A percentile compares a stretch with the other conserved stretches of the same genome.
Conservation (phyloP, 129 eudicot genomes). For the Artemisia tridentata region DNA sequence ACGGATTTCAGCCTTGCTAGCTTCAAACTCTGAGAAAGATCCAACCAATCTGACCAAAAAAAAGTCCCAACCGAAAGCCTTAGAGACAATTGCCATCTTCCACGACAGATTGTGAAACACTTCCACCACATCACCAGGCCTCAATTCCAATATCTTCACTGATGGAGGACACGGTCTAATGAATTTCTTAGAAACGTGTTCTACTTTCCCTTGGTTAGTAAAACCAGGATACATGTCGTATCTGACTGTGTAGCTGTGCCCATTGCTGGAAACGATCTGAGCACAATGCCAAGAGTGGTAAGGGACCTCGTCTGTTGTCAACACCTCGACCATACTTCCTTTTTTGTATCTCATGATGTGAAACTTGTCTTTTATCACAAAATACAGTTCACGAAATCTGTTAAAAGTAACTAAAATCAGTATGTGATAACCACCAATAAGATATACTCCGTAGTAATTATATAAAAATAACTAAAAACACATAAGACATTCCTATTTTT, state of each 20-base stretch:
- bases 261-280: conserved; percentile 48
- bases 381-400: conserved; percentile 22
- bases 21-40: conserved; percentile 38
- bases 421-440: no score
- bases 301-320: conserved; percentile 46
- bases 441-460: no score
- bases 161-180: conserved; percentile 74
- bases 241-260: conserved; percentile 45
- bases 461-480: background rate
- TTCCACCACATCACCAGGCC: conserved; percentile 75
- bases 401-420: background rate
- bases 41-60: conserved; percentile 71
- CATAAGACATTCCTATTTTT: background rate
- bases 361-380: conserved; percentile 16
- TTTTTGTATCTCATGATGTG: conserved; percentile 49
- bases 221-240: conserved; percentile 46
- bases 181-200: conserved; percentile 45
- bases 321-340: conserved; percentile 68
- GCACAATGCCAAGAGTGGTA: conserved; percentile 67
- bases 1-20: conserved; percentile 42
- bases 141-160: conserved; percentile 39
- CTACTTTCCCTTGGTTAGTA: conserved; percentile 29
- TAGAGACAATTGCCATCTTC: conserved; percentile 61
- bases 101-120: conserved; percentile 62
- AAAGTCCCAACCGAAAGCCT: conserved; percentile 35